Conservation (phyloP, 2,329 filamentous ascomycete species). For the Pyricularia grisea region DNA sequence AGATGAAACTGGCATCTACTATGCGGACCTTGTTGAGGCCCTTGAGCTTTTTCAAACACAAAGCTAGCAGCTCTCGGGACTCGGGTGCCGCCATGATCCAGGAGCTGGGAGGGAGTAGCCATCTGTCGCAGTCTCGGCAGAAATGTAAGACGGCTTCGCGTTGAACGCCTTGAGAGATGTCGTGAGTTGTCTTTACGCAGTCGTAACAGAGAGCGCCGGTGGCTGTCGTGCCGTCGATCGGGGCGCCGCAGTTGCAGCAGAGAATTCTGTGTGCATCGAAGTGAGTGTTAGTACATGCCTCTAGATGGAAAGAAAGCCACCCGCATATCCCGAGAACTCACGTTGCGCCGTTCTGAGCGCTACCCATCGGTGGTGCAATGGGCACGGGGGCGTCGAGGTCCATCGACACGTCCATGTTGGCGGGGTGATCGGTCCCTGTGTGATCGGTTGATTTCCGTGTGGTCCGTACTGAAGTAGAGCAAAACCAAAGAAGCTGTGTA, state of each 20-base stretch:
- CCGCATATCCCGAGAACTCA: conserved; percentile 9
- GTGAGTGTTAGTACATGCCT: conserved; percentile 7
- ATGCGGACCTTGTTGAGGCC: conserved; percentile 86
- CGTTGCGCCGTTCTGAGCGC: conserved; percentile 20
- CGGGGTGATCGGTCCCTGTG: conserved; percentile 5
- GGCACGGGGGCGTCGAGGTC: conserved; percentile 21
- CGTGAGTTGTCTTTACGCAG: conserved; percentile 88
- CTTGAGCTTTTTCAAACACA: conserved; percentile 82
- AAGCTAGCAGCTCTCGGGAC: conserved; percentile 82
- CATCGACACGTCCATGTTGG: conserved; percentile 13
- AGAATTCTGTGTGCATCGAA: conserved; percentile 58
- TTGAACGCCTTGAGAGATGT: conserved; percentile 86
- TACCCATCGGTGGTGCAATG: conserved; percentile 15
- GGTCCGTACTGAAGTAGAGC: not conserved
- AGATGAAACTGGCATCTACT: conserved; percentile 92
- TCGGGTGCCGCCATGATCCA: conserved; percentile 83
- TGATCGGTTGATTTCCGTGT: conserved; percentile 3
- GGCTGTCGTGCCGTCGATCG: conserved; percentile 83
- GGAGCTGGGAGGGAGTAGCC: conserved; percentile 75
- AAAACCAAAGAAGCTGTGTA: not conserved
- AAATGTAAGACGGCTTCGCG: conserved; percentile 83
- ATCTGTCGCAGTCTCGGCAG: conserved; percentile 91
- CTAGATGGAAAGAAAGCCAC: not conserved
- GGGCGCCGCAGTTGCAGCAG: conserved; percentile 93
- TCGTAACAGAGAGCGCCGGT: conserved; percentile 89